phyloP scores from a whole-genome alignment of 23 red algal genomes.

The Gracilariopsis chorda region DNA sequence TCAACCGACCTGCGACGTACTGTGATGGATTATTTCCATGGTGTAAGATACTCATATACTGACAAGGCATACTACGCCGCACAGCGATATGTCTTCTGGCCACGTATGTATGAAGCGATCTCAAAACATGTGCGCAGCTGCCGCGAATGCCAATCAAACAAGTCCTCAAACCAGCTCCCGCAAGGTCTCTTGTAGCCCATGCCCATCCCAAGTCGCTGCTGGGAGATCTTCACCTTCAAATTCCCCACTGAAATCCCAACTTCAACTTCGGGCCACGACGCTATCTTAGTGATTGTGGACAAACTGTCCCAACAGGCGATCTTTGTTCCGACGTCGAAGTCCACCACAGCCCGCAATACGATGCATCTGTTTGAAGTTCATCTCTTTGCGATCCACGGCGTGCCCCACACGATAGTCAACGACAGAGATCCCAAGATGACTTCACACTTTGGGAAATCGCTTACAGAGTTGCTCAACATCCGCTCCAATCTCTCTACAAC shows the following conservation, averaged over 20 bases:
- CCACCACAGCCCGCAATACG: neutral
- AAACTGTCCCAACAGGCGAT: neutral
- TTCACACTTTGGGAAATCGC: no score
- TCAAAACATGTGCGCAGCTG: neutral
- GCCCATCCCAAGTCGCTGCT: neutral
- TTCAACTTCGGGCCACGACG: neutral
- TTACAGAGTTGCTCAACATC: no score
- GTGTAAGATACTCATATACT: neutral
- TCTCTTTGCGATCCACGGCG: constrained; percentile 1
- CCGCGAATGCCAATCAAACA: neutral
- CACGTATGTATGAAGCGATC: neutral
- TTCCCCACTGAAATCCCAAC: constrained; percentile 7
- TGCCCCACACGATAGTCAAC: neutral
- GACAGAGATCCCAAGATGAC: no score
- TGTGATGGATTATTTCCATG: neutral
- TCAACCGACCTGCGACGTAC: neutral
- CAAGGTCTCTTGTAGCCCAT: neutral
- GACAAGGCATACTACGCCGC: constrained; percentile 2
- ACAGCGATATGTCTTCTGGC: neutral
- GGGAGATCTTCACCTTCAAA: constrained; percentile 19
- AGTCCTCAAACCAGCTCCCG: neutral
- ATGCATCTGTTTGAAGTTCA: neutral
- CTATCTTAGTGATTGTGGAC: neutral
- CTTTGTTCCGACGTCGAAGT: neutral
- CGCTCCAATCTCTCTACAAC: no score